Evolutionary conservation across 2,329 filamentous ascomycete genomes (phyloP).

Genomic region (Exophiala calicioides): DNA sequence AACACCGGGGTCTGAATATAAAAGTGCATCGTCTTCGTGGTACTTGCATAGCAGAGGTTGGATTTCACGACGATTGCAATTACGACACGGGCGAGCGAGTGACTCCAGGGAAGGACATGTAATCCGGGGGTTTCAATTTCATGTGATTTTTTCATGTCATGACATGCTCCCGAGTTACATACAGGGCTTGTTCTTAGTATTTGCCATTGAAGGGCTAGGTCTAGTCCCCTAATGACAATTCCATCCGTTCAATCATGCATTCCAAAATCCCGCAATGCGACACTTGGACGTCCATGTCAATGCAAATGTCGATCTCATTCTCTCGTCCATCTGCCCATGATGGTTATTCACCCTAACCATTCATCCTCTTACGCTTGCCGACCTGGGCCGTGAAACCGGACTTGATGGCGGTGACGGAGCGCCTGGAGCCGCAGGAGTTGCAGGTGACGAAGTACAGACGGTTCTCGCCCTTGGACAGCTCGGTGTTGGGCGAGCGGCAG

Average conservation of each 20-base stretch:
- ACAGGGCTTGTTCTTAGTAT: too few species aligned
- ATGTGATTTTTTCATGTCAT: conserved; percentile 1
- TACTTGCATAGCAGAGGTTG: too few species aligned
- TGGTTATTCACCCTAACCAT: conserved; percentile 58
- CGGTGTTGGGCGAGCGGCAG: conserved; percentile 89
- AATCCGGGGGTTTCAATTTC: too few species aligned
- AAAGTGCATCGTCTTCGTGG: too few species aligned
- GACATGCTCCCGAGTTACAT: not conserved
- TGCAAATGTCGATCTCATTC: conserved; percentile 1
- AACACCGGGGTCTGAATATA: conserved; percentile 13
- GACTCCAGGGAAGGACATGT: too few species aligned
- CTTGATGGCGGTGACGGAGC: conserved; percentile 97
- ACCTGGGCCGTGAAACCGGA: conserved; percentile 99
- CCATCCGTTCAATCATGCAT: not conserved
- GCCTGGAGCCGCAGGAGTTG: conserved; percentile 80
- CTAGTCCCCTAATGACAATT: not conserved
- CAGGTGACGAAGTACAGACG: conserved; percentile 98
- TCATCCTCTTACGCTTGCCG: conserved; percentile 95
- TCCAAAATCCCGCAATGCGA: too few species aligned
- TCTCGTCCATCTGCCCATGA: not conserved
- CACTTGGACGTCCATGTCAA: too few species aligned
- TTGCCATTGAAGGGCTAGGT: too few species aligned
- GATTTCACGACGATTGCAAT: too few species aligned
- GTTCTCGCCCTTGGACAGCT: conserved; percentile 98
- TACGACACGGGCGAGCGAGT: too few species aligned